Conservation (phyloP, 2,329 filamentous ascomycete genomes). For the Chrysoporthe deuterocubensis region DNA sequence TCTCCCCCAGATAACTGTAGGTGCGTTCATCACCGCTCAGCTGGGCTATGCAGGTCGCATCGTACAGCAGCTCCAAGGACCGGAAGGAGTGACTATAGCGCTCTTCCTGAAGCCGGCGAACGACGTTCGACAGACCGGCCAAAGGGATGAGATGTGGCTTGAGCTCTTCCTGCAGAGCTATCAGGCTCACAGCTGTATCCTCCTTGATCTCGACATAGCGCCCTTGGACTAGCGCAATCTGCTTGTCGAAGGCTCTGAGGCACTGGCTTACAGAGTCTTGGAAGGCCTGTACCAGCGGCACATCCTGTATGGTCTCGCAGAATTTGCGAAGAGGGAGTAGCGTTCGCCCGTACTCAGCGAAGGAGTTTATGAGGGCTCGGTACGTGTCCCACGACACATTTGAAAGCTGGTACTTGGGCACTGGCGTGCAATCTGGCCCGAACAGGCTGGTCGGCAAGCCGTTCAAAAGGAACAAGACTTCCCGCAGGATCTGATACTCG, state of each 20-base stretch:
- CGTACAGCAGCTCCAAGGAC: slow-evolving; percentile 80
- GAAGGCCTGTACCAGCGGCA: slow-evolving; percentile 72
- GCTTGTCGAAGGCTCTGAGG: slow-evolving; percentile 61
- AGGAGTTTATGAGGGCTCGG: slow-evolving; percentile 50
- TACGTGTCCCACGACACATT: slow-evolving; percentile 56
- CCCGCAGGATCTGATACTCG: slow-evolving; percentile 75
- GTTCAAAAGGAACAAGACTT: slow-evolving; percentile 83
- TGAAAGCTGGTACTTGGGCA: slow-evolving; percentile 49
- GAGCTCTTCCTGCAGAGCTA: slow-evolving; percentile 64
- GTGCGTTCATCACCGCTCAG: slow-evolving; percentile 64
- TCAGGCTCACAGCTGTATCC: slow-evolving; percentile 68
- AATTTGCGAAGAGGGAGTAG: slow-evolving; percentile 53
- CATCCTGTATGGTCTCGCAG: slow-evolving; percentile 46
- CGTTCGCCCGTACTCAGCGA: slow-evolving; percentile 52
- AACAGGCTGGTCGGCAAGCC: slow-evolving; percentile 80
- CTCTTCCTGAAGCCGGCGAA: slow-evolving; percentile 59
- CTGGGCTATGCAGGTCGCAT: slow-evolving; percentile 71
- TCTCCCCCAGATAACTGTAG: slow-evolving; percentile 65
- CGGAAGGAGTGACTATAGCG: slow-evolving; percentile 62
- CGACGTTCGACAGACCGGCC: slow-evolving; percentile 62
- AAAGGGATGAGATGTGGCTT: slow-evolving; percentile 58
- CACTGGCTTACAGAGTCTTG: slow-evolving; percentile 64
- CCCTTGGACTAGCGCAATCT: slow-evolving; percentile 63
- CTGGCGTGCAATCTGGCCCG: slow-evolving; percentile 44
- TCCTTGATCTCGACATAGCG: slow-evolving; percentile 58